These are phyloP conservation scores for Thalassiosira profunda DNA, from an alignment of 108 stramenopile species.

Conservation along the genomic window DNA sequence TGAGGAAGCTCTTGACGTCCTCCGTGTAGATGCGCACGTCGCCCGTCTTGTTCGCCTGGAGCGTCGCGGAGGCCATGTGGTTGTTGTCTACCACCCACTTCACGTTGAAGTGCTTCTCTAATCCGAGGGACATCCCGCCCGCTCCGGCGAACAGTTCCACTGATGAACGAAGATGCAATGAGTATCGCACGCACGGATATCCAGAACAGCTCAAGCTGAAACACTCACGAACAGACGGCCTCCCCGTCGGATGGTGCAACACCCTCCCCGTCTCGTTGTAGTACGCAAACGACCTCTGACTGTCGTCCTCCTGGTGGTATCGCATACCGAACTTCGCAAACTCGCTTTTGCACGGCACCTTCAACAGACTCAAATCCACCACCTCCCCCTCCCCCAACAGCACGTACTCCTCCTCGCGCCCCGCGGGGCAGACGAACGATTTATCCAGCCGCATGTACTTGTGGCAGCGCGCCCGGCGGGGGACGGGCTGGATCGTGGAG, in stretches of 20 bases:
- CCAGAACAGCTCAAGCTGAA: neutral
- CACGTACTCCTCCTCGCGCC: slow-evolving; percentile 24
- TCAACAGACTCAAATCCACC: slow-evolving; percentile 22
- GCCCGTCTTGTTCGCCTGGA: slow-evolving; percentile 20
- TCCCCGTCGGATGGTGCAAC: slow-evolving; percentile 17
- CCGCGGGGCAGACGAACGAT: slow-evolving; percentile 31
- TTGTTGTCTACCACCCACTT: slow-evolving; percentile 48
- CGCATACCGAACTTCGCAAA: slow-evolving; percentile 17
- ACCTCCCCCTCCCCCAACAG: slow-evolving; percentile 11
- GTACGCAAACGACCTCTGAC: slow-evolving; percentile 19
- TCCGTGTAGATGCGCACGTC: slow-evolving; percentile 33
- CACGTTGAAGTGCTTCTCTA: slow-evolving; percentile 47
- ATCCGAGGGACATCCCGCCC: slow-evolving; percentile 51
- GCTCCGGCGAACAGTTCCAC: slow-evolving; percentile 53
- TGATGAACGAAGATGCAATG: neutral
- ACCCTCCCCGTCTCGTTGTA: slow-evolving; percentile 29
- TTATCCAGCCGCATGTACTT: slow-evolving; percentile 23
- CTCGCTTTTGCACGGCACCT: neutral
- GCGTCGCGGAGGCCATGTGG: slow-evolving; percentile 32
- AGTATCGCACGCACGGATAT: neutral
- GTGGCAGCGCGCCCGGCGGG: slow-evolving; percentile 16
- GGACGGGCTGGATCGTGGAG: slow-evolving; percentile 20
- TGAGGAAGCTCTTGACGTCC: slow-evolving; percentile 34
- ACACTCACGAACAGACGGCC: slow-evolving; percentile 29
- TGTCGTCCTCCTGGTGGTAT: slow-evolving; percentile 29